Base-by-base conservation (phyloP, 2,329 filamentous ascomycete species). In the Colletotrichum graminicola region DNA sequence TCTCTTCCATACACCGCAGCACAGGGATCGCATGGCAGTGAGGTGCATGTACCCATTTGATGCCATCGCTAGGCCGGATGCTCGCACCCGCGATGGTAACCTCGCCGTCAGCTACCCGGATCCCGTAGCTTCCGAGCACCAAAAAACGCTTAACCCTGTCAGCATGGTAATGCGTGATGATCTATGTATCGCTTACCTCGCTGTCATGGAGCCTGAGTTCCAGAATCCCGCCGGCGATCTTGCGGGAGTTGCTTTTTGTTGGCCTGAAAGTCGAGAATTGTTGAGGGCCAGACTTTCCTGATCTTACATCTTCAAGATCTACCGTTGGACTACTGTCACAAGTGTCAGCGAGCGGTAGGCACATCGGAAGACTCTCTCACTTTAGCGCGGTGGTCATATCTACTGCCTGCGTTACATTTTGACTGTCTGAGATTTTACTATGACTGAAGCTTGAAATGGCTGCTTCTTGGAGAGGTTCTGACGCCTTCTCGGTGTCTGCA, bases 21-120 rank as follows among this genome's bases (percentile, higher is more conserved):
- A 92, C 88, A 1, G 92, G 92, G 1, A 95, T 80, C 1, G 93
- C 90, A 76, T 94, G 89, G 47, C 91, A 93, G 52, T 88, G 86
- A 1, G 92, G 89, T 21, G 92, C 91, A 78, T 89, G 89, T 21
- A 93, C 84, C 83, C 88, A 90, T 73, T 87, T 82, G 7, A 82
- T 77, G 1, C 76, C 78, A 34, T 85, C 81, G 0, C 85, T 83
- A 1, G 86, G 78, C 14, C 83, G 82, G 4, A 95, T 78, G 8
- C 85, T 87, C 8, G 92, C 90, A 21, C 93, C 92, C 18, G 89
- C 87, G 34, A 95, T 79, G 1, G 88, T 90, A 32, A 92, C 82
- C 54, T 90, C 84, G 2, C 93, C 93, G 63, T 84, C 84, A 11
- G 83, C 76, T 0, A 95, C 85, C 16, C 83, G 83, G 39, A 95